Base-by-base conservation (phyloP, 2,329 filamentous ascomycete species). In the Neocucurbitaria cava region DNA sequence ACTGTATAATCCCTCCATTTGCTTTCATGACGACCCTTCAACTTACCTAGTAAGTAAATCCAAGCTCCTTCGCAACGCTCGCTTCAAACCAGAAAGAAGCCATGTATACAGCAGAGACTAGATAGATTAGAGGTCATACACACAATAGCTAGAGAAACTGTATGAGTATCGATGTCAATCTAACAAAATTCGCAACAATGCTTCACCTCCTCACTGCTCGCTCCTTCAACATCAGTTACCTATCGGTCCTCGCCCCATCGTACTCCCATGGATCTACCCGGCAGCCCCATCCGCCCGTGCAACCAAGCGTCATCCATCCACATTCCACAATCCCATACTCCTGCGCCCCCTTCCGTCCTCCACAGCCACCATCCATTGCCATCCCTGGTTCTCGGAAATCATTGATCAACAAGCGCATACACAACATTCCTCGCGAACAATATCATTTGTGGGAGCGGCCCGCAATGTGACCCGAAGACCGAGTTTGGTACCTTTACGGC, bases 251-350 rank as follows among this genome's bases (percentile, higher is more conserved):
- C 18, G 15, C 5, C 15, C 18, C 35, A 85, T 66, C 5, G 71
- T 60, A 68, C 84, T 84, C 64, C 85, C 79, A 61, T 83, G 83
- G 56, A 81, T 76, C 85, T 82, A 1, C 83, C 83, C 18, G 85
- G 74, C 6, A 85, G 68, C 39, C 77, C 80, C 39, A 85, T 72
- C 17, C 82, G 78, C 48, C 83, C 73, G 59, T 84, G 85, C 15
- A 79, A 79, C 9, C 74, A 70, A 4, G 45, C 18, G n/a, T 52
- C 52, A 31, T 56, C 50, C 52, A 31, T 56, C 81, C 74, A 81
- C 49, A 26, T 69, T 68, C 66, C 68, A 71, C 20, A 62, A 54
- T n/a, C n/a, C n/a, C n/a, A n/a, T n/a, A n/a, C 9, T 21, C 39
- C 51, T 71, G 66, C 9, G 55, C 64, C 47, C 1, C 20, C 18